phyloP scores from a whole-genome alignment of 371 early-diverging fungal genomes.

The Basidiobolus meristosporus region DNA sequence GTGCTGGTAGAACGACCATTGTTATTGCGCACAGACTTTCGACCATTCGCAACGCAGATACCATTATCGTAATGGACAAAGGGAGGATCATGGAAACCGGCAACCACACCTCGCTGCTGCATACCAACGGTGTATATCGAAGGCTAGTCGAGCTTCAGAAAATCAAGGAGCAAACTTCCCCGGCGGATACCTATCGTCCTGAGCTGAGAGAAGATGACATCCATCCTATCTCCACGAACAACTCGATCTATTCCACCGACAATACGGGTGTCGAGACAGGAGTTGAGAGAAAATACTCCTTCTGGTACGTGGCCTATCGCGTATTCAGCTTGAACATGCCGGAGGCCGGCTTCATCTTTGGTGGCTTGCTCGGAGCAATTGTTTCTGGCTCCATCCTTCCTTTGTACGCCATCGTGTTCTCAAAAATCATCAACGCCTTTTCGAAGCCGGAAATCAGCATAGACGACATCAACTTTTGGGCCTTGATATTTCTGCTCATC shows the following conservation, averaged over 20 bases:
- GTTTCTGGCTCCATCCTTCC: slow-evolving; percentile 11
- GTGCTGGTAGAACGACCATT: slow-evolving; percentile 66
- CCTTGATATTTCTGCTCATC: slow-evolving; percentile 51
- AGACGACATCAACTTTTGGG: slow-evolving; percentile 39
- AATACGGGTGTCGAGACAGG: too few relatives aligned
- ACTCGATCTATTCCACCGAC: too few relatives aligned
- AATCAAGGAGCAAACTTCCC: too few relatives aligned
- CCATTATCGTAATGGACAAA: slow-evolving; percentile 59
- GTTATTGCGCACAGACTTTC: slow-evolving; percentile 83
- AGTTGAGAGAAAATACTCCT: too few relatives aligned
- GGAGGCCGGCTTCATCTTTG: slow-evolving; percentile 4
- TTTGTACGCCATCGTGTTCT: slow-evolving; percentile 25
- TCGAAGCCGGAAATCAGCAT: too few relatives aligned
- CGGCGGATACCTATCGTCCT: too few relatives aligned
- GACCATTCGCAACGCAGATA: slow-evolving; percentile 61
- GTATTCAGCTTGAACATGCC: slow-evolving; percentile 8
- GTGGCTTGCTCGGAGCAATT: slow-evolving; percentile 7
- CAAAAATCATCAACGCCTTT: slow-evolving; percentile 20
- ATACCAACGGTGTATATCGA: slow-evolving; percentile 24
- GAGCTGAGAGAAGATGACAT: too few relatives aligned
- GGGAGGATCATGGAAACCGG: slow-evolving; percentile 59
- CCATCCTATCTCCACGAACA: too few relatives aligned
- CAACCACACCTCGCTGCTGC: slow-evolving; percentile 38
- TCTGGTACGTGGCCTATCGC: background rate
- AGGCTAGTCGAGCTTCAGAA: slow-evolving; percentile 21